These are phyloP conservation scores for Rachicladosporium sp. DNA, from an alignment of 2,329 filamentous ascomycete genomes.

Conservation along the genomic window DNA sequence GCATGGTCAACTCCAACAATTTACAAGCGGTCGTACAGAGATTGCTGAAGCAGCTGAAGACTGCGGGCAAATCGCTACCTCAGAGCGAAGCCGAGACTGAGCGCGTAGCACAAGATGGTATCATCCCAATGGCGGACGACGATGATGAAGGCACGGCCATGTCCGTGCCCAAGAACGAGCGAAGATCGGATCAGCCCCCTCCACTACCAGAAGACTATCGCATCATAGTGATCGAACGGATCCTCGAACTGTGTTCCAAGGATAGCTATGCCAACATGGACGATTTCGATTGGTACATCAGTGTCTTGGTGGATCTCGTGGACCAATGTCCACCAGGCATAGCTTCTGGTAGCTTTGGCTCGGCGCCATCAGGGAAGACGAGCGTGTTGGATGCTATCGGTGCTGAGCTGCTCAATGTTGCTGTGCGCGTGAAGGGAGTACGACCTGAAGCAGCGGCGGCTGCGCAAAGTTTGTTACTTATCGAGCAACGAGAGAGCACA, in stretches of 20 bases:
- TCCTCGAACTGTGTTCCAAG: constrained; percentile 78
- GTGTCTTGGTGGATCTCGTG: constrained; percentile 75
- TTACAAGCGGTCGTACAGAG: constrained; percentile 73
- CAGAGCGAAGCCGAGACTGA: constrained; percentile 35
- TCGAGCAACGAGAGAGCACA: constrained; percentile 45
- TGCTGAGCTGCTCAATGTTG: constrained; percentile 74
- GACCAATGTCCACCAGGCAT: constrained; percentile 47
- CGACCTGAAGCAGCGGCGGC: constrained; percentile 69
- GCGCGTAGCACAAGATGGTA: constrained; percentile 28
- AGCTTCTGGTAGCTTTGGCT: constrained; percentile 7
- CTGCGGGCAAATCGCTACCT: constrained; percentile 46
- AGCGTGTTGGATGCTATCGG: constrained; percentile 47
- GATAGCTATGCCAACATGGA: constrained; percentile 75
- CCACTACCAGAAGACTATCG: constrained; percentile 78
- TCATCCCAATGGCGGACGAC: constrained; percentile 40
- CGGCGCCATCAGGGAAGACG: constrained; percentile 3
- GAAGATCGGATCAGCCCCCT: constrained; percentile 37
- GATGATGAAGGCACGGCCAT: constrained; percentile 47
- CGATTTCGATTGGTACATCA: constrained; percentile 97
- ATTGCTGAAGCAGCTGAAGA: constrained; percentile 70
- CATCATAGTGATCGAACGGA: constrained; percentile 66
- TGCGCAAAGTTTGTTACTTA: constrained; percentile 61
- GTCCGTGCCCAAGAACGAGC: constrained; percentile 39
- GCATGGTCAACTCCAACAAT: constrained; percentile 86
- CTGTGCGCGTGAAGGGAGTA: constrained; percentile 80